These are phyloP conservation scores for Trypanosoma mega DNA, from an alignment of 208 protist genomes.

Conservation along the genomic window DNA sequence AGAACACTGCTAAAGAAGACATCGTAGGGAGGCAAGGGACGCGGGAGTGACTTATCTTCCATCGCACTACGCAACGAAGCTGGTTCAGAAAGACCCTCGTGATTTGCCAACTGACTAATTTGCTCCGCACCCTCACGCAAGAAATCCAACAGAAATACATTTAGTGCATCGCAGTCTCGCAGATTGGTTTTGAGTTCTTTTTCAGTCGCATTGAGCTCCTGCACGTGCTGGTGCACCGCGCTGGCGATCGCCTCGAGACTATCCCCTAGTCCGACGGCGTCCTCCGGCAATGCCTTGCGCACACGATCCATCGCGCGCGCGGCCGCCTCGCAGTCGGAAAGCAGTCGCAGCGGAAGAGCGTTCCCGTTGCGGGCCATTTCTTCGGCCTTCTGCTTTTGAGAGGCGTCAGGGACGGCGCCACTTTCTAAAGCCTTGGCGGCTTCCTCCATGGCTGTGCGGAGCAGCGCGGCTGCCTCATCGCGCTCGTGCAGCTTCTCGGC, in stretches of 20 bases:
- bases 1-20: not conserved
- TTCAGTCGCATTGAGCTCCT: not conserved
- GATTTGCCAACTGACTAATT: constrained; percentile 1
- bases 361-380: not conserved
- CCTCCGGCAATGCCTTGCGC: constrained; percentile 6
- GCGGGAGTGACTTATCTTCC: not conserved
- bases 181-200: not conserved
- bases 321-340: not conserved
- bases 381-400: not conserved
- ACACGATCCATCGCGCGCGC: not conserved
- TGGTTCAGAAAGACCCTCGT: not conserved
- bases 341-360: not conserved
- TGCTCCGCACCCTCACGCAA: not conserved
- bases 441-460: not conserved
- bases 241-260: not conserved
- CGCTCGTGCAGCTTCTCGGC: too few species aligned
- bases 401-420: not conserved
- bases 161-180: not conserved
- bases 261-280: not conserved
- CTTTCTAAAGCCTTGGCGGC: constrained; percentile 2
- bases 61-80: not conserved
- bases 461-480: too few species aligned
- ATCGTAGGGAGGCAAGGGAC: not conserved
- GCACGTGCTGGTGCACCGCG: constrained; percentile 1
- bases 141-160: constrained; percentile 10